Conservation (phyloP, 2,329 filamentous ascomycete species). For the Gliomastix tumulicola region DNA sequence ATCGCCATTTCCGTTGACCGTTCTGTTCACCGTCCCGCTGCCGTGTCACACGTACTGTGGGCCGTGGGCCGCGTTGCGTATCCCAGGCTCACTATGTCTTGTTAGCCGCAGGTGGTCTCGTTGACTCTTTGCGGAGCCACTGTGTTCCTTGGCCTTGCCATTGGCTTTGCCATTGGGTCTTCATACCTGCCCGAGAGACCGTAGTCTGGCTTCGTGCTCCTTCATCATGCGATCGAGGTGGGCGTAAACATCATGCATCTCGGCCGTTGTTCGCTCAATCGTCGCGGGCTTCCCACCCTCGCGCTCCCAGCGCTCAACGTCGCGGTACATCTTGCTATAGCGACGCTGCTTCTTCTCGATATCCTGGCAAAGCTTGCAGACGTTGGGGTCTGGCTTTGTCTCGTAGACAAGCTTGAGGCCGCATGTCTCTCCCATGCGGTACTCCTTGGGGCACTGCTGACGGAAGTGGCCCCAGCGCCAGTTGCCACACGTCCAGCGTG, state of each 20-base stretch:
- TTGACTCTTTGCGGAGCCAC: no score
- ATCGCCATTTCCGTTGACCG: no score
- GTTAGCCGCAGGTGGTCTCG: no score
- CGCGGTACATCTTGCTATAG: conserved; percentile 64
- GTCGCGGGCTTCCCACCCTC: conserved; percentile 70
- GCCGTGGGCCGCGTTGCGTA: no score
- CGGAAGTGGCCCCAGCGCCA: conserved; percentile 94
- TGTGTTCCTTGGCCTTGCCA: no score
- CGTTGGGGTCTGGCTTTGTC: conserved; percentile 54
- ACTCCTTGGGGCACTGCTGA: conserved; percentile 88
- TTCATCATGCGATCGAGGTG: conserved; percentile 47
- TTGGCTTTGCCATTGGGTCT: no score
- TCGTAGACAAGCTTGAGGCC: conserved; percentile 84
- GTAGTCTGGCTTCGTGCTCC: conserved; percentile 24
- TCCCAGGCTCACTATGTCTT: no score
- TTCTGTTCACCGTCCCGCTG: no score
- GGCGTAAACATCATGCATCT: conserved; percentile 58
- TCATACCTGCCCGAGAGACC: conserved; percentile 3
- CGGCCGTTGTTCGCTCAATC: conserved; percentile 62
- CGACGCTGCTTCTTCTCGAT: conserved; percentile 79
- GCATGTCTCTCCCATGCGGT: conserved; percentile 93
- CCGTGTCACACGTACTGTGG: no score
- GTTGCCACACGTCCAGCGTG: conserved; percentile 77
- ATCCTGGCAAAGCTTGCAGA: conserved; percentile 83
- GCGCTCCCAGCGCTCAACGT: conserved; percentile 69